Evolutionary conservation across 768 basidiomycete genomes (phyloP), one percentile per base, ranked within the genome.

Genomic region (Rhodotorula kratochvilovae): DNA sequence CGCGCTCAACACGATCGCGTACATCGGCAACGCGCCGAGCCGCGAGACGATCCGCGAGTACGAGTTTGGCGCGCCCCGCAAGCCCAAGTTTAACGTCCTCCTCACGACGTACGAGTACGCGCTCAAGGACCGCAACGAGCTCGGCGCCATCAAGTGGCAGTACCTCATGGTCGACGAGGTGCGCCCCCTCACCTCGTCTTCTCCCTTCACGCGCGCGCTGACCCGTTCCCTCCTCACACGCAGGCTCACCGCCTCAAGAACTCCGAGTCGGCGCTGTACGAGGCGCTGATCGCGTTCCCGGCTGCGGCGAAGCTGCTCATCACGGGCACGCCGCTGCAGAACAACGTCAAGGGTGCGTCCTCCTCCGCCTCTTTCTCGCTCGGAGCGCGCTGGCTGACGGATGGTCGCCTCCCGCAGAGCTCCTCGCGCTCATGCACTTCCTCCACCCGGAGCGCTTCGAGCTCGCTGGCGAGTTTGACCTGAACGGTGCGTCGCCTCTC

Each of bases 161-260:
- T 89, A 89, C 36, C 82, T 99, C 56, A 89, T 91, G 66, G 96
- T 99, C 29, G 96, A 99, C 77, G 96, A 98, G 86, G 92, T 91
- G 63, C 50, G 85, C 58, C 33, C 21, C 29, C 33, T 55, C 27
- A 15, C 29, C n/a, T 17, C 43, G 11, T 48, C 19, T 17, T 17
- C 13, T 33, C 51, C 3, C 36, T 11, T 8, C 21, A 23, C n/a
- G 21, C 45, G 8, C 1, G 35, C 61, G 12, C 39, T 62, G 23
- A 6, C 43, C 10, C n/a, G n/a, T n/a, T n/a, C n/a, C n/a, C n/a
- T n/a, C n/a, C 17, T 6, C 31, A 13, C 36, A 10, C 46, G 19
- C 76, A 92, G 90, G 95, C 96, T 5, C 96, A 99, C 82, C 91
- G 96, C 25, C 81, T 99, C 76, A 99, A 99, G 84, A 98, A 99